Evolutionary conservation across 345 rosid species (phyloP).

Genomic region (Anacardium occidentale): DNA sequence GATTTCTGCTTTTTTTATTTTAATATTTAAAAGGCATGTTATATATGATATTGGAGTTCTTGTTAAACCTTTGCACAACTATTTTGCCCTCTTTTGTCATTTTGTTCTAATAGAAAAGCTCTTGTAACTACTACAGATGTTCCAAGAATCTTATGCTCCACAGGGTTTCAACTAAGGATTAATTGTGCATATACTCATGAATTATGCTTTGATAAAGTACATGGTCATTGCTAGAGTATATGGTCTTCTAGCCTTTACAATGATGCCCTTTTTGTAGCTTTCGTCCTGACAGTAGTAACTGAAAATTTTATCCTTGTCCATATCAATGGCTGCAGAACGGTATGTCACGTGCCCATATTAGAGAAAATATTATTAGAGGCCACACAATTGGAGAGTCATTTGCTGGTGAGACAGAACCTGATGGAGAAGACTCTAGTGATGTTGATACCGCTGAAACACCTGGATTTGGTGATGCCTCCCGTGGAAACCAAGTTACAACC

Average conservation of each 20-base stretch:
- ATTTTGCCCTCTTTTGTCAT: not conserved
- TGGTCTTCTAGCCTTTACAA: not conserved
- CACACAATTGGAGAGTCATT: constrained; percentile 32
- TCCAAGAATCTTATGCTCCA: not conserved
- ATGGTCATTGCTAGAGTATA: constrained; percentile 2
- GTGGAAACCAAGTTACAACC: constrained; percentile 26
- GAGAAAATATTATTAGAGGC: constrained; percentile 55
- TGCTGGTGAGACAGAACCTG: constrained; percentile 29
- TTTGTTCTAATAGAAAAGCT: too few relatives aligned
- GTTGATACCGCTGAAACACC: constrained; percentile 16
- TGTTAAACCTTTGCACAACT: not conserved
- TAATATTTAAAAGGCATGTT: not conserved
- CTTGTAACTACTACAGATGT: not conserved
- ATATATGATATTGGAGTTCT: not conserved
- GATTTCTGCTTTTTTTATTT: not conserved
- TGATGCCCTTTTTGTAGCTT: not conserved
- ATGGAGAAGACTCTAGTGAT: constrained; percentile 37
- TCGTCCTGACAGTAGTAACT: not conserved
- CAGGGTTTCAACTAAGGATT: not conserved
- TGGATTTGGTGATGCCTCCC: constrained; percentile 24
- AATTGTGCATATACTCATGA: not conserved
- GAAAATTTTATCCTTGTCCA: not conserved
- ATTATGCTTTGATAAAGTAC: not conserved
- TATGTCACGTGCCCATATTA: constrained; percentile 37
- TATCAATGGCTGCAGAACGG: constrained; percentile 39